phyloP scores from a whole-genome alignment of 306 rosid species.

The Vigna mungo region DNA sequence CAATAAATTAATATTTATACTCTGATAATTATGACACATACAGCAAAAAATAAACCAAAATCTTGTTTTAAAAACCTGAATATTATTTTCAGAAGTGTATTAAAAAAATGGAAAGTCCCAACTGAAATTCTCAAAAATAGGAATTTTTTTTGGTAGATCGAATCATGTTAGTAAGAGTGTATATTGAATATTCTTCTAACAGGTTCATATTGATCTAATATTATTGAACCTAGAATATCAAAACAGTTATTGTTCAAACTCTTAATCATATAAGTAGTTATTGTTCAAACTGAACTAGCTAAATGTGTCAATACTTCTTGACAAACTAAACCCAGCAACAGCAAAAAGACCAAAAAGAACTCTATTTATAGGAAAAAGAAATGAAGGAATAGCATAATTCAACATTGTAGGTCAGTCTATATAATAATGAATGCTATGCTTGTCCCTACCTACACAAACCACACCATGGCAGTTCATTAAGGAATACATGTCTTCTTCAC shows the following conservation, averaged over 20 bases:
- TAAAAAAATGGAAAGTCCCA: too few species aligned
- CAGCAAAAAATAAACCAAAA: too few species aligned
- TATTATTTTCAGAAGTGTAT: too few species aligned
- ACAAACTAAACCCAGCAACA: slow-evolving; percentile 1
- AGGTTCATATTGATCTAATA: too few species aligned
- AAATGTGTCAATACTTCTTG: background rate
- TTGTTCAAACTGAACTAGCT: background rate
- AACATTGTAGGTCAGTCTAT: slow-evolving; percentile 35
- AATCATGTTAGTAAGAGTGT: background rate
- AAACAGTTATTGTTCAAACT: background rate
- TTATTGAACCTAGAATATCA: background rate
- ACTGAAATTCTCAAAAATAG: too few species aligned
- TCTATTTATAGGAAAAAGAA: slow-evolving; percentile 41
- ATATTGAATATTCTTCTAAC: too few species aligned
- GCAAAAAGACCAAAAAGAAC: background rate
- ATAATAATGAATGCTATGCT: slow-evolving; percentile 31
- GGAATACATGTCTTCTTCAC: slow-evolving; percentile 41
- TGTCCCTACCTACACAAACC: slow-evolving; percentile 32
- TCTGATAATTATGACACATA: too few species aligned
- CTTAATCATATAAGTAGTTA: too few species aligned
- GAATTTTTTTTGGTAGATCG: too few species aligned
- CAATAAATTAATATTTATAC: too few species aligned
- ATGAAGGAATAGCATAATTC: slow-evolving; percentile 38
- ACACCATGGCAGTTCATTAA: slow-evolving; percentile 39
- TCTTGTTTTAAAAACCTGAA: too few species aligned